These are phyloP conservation scores for Auricularia cornea DNA, from an alignment of 768 basidiomycete genomes.

Conservation along the genomic window DNA sequence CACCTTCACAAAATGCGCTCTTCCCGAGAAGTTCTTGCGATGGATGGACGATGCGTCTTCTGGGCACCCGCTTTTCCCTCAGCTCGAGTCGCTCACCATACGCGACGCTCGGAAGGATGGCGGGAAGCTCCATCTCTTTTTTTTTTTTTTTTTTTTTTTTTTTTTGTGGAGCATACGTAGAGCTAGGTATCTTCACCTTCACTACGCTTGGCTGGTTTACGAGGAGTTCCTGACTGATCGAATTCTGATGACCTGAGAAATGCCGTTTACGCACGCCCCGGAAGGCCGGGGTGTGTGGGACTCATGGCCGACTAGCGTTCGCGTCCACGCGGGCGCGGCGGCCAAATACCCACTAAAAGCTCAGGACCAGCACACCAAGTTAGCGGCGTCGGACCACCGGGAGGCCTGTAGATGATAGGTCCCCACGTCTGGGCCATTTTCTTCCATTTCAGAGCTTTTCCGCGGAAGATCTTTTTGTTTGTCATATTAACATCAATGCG, in stretches of 20 bases:
- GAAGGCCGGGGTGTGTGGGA: not conserved
- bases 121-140: too few species aligned
- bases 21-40: too few species aligned
- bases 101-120: too few species aligned
- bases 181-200: not conserved
- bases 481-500: not conserved
- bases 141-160: not conserved
- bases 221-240: not conserved
- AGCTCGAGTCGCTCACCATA: too few species aligned
- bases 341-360: not conserved
- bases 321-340: not conserved
- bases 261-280: not conserved
- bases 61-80: too few species aligned
- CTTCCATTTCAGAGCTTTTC: not conserved
- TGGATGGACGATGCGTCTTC: too few species aligned
- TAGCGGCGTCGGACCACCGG: not conserved
- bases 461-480: not conserved
- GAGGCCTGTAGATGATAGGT: not conserved
- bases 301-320: not conserved
- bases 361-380: not conserved
- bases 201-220: not conserved
- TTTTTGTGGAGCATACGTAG: not conserved
- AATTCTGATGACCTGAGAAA: not conserved
- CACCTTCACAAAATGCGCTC: too few species aligned
- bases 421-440: not conserved